A percentile compares a stretch with the other conserved stretches of the same genome.
Evolutionary conservation across 2,329 filamentous ascomycete genomes (phyloP).

Genomic region (Exophiala oligosperma): DNA sequence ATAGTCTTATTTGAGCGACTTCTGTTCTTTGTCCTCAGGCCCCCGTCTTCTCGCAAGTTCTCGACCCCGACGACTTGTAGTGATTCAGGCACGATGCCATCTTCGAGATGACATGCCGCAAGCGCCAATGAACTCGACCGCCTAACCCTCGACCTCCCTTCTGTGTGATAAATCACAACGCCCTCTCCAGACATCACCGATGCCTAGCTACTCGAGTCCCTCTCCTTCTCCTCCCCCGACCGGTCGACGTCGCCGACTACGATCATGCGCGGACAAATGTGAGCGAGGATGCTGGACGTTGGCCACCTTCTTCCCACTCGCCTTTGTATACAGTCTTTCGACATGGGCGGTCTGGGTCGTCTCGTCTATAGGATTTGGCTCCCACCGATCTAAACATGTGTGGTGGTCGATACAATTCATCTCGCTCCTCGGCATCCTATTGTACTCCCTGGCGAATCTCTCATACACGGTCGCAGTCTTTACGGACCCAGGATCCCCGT

Average conservation of each 20-base stretch:
- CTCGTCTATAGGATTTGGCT: constrained; percentile 62
- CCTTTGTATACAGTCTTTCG: constrained; percentile 86
- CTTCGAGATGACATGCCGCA: constrained; percentile 18
- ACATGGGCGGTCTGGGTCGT: constrained; percentile 93
- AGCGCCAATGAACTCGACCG: constrained; percentile 11
- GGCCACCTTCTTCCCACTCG: constrained; percentile 80
- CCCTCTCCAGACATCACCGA: constrained; percentile 6
- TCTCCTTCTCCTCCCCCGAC: constrained; percentile 40
- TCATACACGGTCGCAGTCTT: constrained; percentile 93
- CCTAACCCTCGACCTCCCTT: constrained; percentile 9
- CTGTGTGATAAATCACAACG: background rate
- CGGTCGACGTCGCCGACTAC: constrained; percentile 42
- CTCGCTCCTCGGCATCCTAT: constrained; percentile 64
- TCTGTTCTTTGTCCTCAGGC: background rate
- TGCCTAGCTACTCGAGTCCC: constrained; percentile 31
- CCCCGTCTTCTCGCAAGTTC: background rate
- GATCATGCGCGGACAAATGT: constrained; percentile 49
- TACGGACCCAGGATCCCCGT: constrained; percentile 75
- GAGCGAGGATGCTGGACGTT: constrained; percentile 83
- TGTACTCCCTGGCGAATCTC: constrained; percentile 81
- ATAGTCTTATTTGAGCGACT: background rate
- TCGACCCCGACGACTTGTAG: background rate
- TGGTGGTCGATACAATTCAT: constrained; percentile 32
- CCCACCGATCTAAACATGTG: constrained; percentile 16
- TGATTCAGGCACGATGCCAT: constrained; percentile 4